Conservation (phyloP, 2,329 filamentous ascomycete genomes). For the Microsporum ferrugineum region DNA sequence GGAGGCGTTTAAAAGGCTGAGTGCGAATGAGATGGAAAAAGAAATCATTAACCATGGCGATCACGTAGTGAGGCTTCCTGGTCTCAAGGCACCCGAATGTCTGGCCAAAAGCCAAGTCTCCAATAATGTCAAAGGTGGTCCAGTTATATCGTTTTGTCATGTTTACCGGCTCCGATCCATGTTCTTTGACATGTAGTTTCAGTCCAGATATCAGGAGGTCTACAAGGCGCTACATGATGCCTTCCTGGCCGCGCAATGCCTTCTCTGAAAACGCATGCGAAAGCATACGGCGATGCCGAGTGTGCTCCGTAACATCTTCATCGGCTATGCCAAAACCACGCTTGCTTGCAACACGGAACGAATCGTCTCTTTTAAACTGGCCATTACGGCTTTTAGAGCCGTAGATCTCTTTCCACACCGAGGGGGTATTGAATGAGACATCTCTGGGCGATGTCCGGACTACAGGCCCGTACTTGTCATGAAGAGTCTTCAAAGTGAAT, state of each 20-base stretch:
- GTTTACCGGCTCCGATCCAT: constrained; percentile 16
- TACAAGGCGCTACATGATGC: constrained; percentile 23
- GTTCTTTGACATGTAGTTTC: background rate
- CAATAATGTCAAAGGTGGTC: constrained; percentile 31
- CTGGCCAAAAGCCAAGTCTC: constrained; percentile 33
- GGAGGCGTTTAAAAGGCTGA: background rate
- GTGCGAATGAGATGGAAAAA: constrained; percentile 9
- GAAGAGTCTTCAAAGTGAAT: background rate
- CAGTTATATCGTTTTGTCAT: constrained; percentile 27
- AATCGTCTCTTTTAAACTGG: constrained; percentile 16
- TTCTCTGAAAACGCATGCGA: constrained; percentile 27
- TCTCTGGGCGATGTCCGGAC: constrained; percentile 32
- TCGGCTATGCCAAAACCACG: constrained; percentile 18
- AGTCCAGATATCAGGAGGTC: constrained; percentile 18
- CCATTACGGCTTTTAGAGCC: constrained; percentile 21
- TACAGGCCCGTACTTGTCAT: constrained; percentile 20
- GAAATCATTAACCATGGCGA: background rate
- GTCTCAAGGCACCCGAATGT: constrained; percentile 29
- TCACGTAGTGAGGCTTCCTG: constrained; percentile 13
- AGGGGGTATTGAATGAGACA: constrained; percentile 24
- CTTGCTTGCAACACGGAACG: constrained; percentile 12
- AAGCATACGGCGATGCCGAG: constrained; percentile 24
- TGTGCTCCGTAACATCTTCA: constrained; percentile 20
- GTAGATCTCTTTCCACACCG: constrained; percentile 29
- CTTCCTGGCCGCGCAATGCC: constrained; percentile 26